phyloP scores from a whole-genome alignment of 2,329 filamentous ascomycete species.

The Nothopassalora personata region DNA sequence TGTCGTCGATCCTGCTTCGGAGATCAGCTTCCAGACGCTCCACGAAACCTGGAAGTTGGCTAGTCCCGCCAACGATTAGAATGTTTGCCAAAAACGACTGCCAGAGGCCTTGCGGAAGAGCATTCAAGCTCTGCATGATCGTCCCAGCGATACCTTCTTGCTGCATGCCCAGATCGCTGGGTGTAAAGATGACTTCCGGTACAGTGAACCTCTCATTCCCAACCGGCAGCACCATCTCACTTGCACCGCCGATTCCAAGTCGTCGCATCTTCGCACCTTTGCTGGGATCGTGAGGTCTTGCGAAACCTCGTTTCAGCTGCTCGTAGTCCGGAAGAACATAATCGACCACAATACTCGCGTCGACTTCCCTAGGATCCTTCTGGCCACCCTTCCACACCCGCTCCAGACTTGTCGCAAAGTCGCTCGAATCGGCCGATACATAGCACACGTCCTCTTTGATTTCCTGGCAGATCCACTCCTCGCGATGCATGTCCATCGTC shows the following conservation, averaged over 20 bases:
- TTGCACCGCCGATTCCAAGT: conserved; percentile 43
- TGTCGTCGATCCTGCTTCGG: conserved; percentile 46
- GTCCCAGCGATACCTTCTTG: conserved; percentile 77
- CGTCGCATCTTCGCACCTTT: conserved; percentile 50
- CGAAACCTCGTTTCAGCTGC: conserved; percentile 58
- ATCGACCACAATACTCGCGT: conserved; percentile 65
- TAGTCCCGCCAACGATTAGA: conserved; percentile 81
- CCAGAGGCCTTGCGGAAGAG: conserved; percentile 75
- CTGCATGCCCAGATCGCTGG: conserved; percentile 75
- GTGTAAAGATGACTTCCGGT: conserved; percentile 84
- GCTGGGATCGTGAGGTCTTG: conserved; percentile 71
- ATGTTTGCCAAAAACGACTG: conserved; percentile 81
- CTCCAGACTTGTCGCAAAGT: conserved; percentile 71
- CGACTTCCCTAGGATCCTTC: conserved; percentile 48
- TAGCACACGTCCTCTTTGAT: conserved; percentile 91
- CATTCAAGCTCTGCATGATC: conserved; percentile 71
- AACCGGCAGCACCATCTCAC: conserved; percentile 77
- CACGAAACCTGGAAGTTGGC: conserved; percentile 73
- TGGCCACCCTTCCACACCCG: conserved; percentile 73
- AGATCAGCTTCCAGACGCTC: conserved; percentile 55
- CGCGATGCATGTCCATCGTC: conserved; percentile 93
- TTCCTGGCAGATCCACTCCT: conserved; percentile 88
- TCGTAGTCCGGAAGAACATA: conserved; percentile 85
- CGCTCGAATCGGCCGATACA: conserved; percentile 40
- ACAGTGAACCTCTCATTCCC: conserved; percentile 89